Conservation (phyloP, 1,284 basidiomycete species). For the Inonotus hispidus region DNA sequence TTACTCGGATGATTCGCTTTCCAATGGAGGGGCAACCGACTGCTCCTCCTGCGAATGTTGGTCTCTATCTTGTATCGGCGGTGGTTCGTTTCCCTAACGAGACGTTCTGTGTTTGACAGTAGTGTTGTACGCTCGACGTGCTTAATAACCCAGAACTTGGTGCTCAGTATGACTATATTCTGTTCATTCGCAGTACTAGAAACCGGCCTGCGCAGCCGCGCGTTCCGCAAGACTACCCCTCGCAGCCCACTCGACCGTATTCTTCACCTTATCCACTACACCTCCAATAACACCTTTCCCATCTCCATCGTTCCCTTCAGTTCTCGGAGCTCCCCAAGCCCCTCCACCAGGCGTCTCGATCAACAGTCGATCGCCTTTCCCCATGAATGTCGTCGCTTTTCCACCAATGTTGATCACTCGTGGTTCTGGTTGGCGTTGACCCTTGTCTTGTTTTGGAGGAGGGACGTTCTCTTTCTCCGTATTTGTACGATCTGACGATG, state of each 20-base stretch:
- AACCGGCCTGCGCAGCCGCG: constrained; percentile 62
- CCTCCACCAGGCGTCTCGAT: constrained; percentile 94
- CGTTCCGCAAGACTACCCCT: constrained; percentile 71
- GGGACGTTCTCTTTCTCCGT: constrained; percentile 4
- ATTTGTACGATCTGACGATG: neutral
- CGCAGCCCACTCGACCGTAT: constrained; percentile 58
- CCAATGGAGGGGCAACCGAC: too few relatives aligned
- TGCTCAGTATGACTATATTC: neutral
- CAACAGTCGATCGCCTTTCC: constrained; percentile 73
- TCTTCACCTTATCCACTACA: constrained; percentile 25
- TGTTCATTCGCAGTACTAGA: constrained; percentile 27
- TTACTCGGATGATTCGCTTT: too few relatives aligned
- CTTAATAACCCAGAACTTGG: neutral
- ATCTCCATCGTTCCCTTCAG: constrained; percentile 28
- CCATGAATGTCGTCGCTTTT: constrained; percentile 86
- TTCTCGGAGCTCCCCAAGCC: constrained; percentile 68
- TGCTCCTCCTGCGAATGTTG: too few relatives aligned
- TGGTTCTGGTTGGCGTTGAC: constrained; percentile 27
- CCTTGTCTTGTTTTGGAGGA: neutral
- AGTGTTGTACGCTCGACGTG: neutral
- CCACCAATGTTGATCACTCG: constrained; percentile 87
- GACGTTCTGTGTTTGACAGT: too few relatives aligned
- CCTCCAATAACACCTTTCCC: constrained; percentile 10
- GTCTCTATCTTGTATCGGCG: too few relatives aligned
- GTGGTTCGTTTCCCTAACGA: too few relatives aligned